These are phyloP conservation scores for Aspergillus candidus DNA, from an alignment of 2,329 filamentous ascomycete species.

Conservation along the genomic window DNA sequence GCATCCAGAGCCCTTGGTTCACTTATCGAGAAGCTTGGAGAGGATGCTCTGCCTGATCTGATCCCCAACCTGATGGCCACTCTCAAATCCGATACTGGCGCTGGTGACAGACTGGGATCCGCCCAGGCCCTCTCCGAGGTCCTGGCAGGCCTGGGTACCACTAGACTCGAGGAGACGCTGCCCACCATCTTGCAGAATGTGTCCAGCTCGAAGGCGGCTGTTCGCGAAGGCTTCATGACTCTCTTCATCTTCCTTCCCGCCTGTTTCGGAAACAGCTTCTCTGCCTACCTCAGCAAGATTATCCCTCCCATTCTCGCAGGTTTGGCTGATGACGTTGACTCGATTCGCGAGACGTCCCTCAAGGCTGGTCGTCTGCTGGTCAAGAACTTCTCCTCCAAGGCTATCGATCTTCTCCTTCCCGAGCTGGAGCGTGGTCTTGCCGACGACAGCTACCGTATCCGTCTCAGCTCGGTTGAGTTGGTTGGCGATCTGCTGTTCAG, in stretches of 20 bases:
- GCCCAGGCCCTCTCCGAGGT: constrained; percentile 96
- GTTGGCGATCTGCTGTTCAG: constrained; percentile 97
- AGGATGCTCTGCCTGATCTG: constrained; percentile 92
- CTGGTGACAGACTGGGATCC: constrained; percentile 90
- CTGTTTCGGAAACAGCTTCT: constrained; percentile 97
- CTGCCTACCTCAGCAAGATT: constrained; percentile 89
- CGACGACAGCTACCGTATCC: constrained; percentile 96
- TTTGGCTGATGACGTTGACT: constrained; percentile 90
- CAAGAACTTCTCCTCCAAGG: constrained; percentile 95
- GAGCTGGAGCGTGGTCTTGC: constrained; percentile 93
- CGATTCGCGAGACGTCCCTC: constrained; percentile 92
- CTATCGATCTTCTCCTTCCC: constrained; percentile 87
- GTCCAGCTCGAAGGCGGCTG: constrained; percentile 78
- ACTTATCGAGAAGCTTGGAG: constrained; percentile 94
- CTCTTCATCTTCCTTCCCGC: constrained; percentile 98
- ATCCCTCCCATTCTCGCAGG: constrained; percentile 93
- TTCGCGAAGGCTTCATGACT: constrained; percentile 98
- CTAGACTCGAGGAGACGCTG: constrained; percentile 87
- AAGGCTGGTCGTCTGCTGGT: constrained; percentile 89
- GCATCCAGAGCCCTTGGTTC: constrained; percentile 94
- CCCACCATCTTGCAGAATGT: constrained; percentile 96
- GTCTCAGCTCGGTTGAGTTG: constrained; percentile 94
- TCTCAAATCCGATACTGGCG: constrained; percentile 93
- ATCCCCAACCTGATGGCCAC: constrained; percentile 97
- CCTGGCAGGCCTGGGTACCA: constrained; percentile 86